Percentiles rank a stretch among this genome's conserved stretches.
phyloP scores from a whole-genome alignment of 202 grass and related monocot genomes.

The Digitaria exilis region DNA sequence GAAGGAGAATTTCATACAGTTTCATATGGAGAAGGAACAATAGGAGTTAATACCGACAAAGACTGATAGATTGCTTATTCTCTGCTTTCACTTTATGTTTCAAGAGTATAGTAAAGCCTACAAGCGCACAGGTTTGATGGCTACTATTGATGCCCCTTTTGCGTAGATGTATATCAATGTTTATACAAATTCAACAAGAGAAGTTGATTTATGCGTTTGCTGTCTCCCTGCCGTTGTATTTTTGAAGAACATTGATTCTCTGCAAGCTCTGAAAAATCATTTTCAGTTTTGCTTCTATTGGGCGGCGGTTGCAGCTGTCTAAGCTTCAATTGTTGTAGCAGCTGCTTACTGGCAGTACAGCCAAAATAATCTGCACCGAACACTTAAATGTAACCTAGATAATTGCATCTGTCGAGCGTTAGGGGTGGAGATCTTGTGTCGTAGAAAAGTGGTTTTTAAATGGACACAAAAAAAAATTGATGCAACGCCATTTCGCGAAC shows the following conservation, averaged over 20 bases:
- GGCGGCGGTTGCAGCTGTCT: too few relatives aligned
- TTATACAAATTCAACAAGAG: background rate
- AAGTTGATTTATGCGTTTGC: background rate
- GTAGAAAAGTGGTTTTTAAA: too few relatives aligned
- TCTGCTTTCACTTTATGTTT: background rate
- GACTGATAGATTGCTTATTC: background rate
- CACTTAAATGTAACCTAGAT: too few relatives aligned
- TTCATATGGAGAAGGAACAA: conserved; percentile 43
- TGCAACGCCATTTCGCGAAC: too few relatives aligned
- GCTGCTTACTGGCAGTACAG: too few relatives aligned
- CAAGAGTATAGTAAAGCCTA: background rate
- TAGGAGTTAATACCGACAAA: conserved; percentile 3
- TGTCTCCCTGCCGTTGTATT: background rate
- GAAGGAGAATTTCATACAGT: conserved; percentile 63
- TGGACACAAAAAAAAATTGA: too few relatives aligned
- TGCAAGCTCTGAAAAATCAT: background rate
- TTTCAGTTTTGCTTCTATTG: too few relatives aligned
- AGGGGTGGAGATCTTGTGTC: too few relatives aligned
- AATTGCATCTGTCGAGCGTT: too few relatives aligned
- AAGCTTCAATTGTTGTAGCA: too few relatives aligned
- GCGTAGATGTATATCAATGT: background rate
- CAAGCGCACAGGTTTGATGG: background rate
- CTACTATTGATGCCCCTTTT: background rate
- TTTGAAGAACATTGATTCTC: background rate
- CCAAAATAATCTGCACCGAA: too few relatives aligned